Percentiles rank a stretch among this genome's conserved stretches.
These are phyloP conservation scores for Paecilomyces fulvus DNA, from an alignment of 2,329 filamentous ascomycete species.

Conservation along the genomic window DNA sequence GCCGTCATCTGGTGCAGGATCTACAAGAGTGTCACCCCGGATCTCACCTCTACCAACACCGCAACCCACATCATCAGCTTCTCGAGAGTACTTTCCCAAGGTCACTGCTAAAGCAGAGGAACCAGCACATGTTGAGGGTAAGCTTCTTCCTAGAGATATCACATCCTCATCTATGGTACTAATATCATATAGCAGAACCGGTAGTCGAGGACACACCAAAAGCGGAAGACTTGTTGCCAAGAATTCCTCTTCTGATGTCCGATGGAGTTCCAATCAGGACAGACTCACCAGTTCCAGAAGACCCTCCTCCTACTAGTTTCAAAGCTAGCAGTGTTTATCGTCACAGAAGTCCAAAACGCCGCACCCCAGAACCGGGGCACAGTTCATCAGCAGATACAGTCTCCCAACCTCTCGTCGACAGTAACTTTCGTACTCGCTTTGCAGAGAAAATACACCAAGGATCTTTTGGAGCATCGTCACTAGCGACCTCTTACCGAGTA, in stretches of 20 bases:
- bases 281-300: not conserved
- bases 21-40: not conserved
- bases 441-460: conserved; percentile 20
- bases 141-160: not conserved
- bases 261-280: not conserved
- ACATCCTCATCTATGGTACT: not conserved
- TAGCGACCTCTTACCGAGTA: conserved; percentile 5
- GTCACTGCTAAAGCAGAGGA: not conserved
- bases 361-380: conserved; percentile 1
- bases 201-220: not conserved
- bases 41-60: not conserved
- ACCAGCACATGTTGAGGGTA: not conserved
- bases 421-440: conserved; percentile 30
- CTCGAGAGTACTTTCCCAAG: not conserved
- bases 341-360: not conserved
- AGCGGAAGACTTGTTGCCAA: conserved; percentile 2
- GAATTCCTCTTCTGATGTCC: conserved; percentile 3
- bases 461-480: conserved; percentile 9
- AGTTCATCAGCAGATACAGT: conserved; percentile 10
- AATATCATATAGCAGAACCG: not conserved
- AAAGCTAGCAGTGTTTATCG: conserved; percentile 7
- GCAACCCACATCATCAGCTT: not conserved
- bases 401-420: conserved; percentile 24
- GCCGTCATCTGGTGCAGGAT: conserved; percentile 12
- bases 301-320: conserved; percentile 6